These are phyloP conservation scores for Boletus reticulatus DNA, from an alignment of 768 basidiomycete species.

Conservation along the genomic window DNA sequence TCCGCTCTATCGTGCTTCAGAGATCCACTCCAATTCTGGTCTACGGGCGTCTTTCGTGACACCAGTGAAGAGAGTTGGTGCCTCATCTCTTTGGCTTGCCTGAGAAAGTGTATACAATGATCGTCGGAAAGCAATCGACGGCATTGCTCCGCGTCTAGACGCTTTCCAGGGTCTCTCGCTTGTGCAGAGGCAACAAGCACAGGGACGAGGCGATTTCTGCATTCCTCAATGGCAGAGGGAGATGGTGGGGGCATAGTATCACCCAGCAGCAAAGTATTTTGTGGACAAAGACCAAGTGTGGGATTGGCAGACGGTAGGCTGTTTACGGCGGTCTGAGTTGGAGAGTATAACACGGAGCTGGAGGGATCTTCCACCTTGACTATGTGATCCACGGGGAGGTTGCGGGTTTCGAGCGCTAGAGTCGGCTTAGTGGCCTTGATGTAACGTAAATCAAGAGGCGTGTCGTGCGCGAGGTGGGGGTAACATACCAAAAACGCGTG, in stretches of 20 bases:
- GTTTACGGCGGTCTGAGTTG: constrained; percentile 10
- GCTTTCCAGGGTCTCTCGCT: constrained; percentile 13
- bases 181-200: constrained; percentile 19
- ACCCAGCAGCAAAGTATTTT: constrained; percentile 1
- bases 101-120: constrained; percentile 19
- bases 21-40: constrained; percentile 1
- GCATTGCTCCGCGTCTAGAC: constrained; percentile 19
- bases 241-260: constrained; percentile 7
- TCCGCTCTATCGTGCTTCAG: constrained; percentile 13
- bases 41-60: background rate
- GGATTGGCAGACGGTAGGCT: constrained; percentile 2
- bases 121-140: constrained; percentile 28
- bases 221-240: constrained; percentile 22
- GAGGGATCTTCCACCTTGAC: constrained; percentile 2
- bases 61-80: constrained; percentile 17
- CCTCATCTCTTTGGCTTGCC: constrained; percentile 25
- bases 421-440: constrained; percentile 8
- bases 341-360: constrained; percentile 6
- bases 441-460: constrained; percentile 6
- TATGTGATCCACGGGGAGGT: constrained; percentile 5
- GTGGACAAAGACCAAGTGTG: constrained; percentile 2
- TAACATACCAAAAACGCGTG: constrained; percentile 21
- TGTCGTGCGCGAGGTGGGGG: background rate
- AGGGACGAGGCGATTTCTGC: constrained; percentile 25
- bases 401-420: constrained; percentile 13